Conservation (phyloP, 2,329 filamentous ascomycete genomes). For the Aspergillus unguis region DNA sequence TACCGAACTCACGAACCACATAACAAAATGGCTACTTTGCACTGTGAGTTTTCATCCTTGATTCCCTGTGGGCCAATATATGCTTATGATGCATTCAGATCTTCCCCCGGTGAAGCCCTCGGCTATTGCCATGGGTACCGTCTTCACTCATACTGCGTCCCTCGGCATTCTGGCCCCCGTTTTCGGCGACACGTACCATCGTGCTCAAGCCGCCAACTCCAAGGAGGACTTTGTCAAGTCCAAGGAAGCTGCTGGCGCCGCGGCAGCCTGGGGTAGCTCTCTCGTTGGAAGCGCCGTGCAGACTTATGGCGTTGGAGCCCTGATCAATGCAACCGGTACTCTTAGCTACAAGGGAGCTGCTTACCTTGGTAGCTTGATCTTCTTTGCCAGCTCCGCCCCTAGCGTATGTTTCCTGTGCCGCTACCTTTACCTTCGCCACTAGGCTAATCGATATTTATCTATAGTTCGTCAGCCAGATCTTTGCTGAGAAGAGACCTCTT, state of each 20-base stretch:
- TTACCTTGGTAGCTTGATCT: slow-evolving; percentile 87
- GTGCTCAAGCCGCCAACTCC: slow-evolving; percentile 83
- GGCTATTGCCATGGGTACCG: slow-evolving; percentile 90
- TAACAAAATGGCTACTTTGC: slow-evolving; percentile 56
- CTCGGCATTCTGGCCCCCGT: slow-evolving; percentile 82
- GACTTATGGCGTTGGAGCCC: slow-evolving; percentile 81
- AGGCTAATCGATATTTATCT: slow-evolving; percentile 14
- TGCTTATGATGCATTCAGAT: slow-evolving; percentile 47
- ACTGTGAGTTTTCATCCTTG: slow-evolving; percentile 51
- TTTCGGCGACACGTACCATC: slow-evolving; percentile 92
- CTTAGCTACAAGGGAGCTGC: slow-evolving; percentile 96
- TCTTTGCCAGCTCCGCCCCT: slow-evolving; percentile 84
- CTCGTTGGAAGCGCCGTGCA: slow-evolving; percentile 85
- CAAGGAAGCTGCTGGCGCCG: slow-evolving; percentile 85
- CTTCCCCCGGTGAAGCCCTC: slow-evolving; percentile 91
- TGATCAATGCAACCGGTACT: slow-evolving; percentile 93
- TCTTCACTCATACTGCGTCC: slow-evolving; percentile 92
- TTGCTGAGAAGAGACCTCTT: slow-evolving; percentile 86
- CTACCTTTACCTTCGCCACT: neutral
- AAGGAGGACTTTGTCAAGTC: slow-evolving; percentile 96
- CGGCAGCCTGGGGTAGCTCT: slow-evolving; percentile 84
- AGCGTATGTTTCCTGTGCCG: slow-evolving; percentile 57
- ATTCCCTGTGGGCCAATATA: neutral
- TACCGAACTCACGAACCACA: neutral
- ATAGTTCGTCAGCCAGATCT: slow-evolving; percentile 79